These are phyloP conservation scores for Fusarium secorum DNA, from an alignment of 2,329 filamentous ascomycete genomes.

Conservation along the genomic window DNA sequence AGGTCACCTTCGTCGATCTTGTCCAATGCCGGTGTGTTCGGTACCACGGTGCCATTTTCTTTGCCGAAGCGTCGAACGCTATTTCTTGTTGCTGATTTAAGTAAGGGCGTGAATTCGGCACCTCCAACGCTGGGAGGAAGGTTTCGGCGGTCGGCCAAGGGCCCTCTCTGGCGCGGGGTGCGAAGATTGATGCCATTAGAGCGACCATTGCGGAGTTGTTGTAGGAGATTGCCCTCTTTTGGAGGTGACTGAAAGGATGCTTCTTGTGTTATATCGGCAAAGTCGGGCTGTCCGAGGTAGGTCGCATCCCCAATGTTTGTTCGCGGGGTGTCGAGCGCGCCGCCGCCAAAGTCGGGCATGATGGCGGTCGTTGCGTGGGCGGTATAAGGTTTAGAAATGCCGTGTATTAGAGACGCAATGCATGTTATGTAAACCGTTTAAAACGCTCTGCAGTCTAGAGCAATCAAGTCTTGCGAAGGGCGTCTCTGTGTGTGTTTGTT, in stretches of 20 bases:
- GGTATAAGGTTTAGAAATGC: slow-evolving; percentile 32
- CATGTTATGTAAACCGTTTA: slow-evolving; percentile 30
- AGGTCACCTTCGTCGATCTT: slow-evolving; percentile 75
- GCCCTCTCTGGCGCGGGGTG: slow-evolving; percentile 76
- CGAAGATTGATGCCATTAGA: slow-evolving; percentile 65
- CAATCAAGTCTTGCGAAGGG: background rate
- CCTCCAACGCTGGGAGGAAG: slow-evolving; percentile 69
- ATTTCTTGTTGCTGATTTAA: slow-evolving; percentile 80
- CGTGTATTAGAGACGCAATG: slow-evolving; percentile 21
- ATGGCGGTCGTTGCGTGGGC: slow-evolving; percentile 31
- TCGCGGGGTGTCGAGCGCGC: slow-evolving; percentile 81
- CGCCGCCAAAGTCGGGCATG: slow-evolving; percentile 71
- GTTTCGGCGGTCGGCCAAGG: slow-evolving; percentile 76
- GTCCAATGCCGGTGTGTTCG: slow-evolving; percentile 74
- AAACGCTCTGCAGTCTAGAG: background rate
- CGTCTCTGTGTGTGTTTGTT: slow-evolving; percentile 27
- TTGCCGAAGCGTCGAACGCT: slow-evolving; percentile 72
- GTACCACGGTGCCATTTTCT: slow-evolving; percentile 65
- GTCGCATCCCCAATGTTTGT: slow-evolving; percentile 87
- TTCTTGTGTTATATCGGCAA: slow-evolving; percentile 83
- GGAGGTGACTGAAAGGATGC: slow-evolving; percentile 84
- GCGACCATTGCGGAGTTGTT: slow-evolving; percentile 74
- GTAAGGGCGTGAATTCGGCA: slow-evolving; percentile 91
- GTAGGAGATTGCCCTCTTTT: slow-evolving; percentile 74
- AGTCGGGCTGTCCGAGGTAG: slow-evolving; percentile 75